Percentiles rank a stretch among this genome's conserved stretches.
phyloP scores from a whole-genome alignment of 73 alveolate genomes.

The Tetrahymena borealis region DNA sequence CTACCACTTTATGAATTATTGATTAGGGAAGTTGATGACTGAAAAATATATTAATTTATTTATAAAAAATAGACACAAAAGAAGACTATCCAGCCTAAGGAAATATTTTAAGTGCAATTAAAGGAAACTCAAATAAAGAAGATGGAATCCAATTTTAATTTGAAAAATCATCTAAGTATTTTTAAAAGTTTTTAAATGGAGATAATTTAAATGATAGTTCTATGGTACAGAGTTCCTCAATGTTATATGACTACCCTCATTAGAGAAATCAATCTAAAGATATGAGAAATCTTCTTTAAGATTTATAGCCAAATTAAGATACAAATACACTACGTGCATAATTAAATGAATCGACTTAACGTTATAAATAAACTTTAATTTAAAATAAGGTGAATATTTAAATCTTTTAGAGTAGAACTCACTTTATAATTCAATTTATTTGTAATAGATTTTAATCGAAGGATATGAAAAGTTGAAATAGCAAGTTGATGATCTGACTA shows the following conservation, averaged over 20 bases:
- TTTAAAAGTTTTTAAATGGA: neutral
- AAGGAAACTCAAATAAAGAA: neutral
- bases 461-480: neutral
- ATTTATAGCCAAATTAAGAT: neutral
- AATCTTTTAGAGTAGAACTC: neutral
- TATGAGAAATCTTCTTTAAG: neutral
- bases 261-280: neutral
- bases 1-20: too few relatives aligned
- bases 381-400: neutral
- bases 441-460: neutral
- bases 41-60: too few relatives aligned
- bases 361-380: neutral
- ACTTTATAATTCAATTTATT: neutral
- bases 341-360: neutral
- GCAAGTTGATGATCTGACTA: neutral
- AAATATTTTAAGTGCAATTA: neutral
- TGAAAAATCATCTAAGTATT: neutral
- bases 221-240: neutral
- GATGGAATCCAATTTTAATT: neutral
- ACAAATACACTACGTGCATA: neutral
- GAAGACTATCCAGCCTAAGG: neutral
- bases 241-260: neutral
- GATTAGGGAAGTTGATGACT: too few relatives aligned
- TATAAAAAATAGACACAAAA: neutral
- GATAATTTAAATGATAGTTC: neutral